Conservation (phyloP, 2,329 filamentous ascomycete genomes). For the Trichoderma pleuroti region DNA sequence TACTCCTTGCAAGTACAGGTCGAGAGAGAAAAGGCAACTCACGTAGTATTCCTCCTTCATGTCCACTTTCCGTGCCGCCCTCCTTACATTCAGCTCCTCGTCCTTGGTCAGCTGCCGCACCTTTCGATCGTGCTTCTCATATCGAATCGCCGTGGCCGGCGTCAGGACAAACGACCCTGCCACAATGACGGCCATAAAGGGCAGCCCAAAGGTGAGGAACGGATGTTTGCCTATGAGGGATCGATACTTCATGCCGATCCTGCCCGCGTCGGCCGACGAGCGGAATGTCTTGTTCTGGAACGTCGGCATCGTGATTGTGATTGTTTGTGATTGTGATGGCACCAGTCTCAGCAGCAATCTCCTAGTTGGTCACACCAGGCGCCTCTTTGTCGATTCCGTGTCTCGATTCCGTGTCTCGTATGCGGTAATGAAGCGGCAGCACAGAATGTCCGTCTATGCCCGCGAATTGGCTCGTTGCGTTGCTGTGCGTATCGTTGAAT, state of each 20-base stretch:
- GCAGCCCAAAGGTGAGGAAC: constrained; percentile 89
- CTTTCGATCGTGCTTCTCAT: constrained; percentile 88
- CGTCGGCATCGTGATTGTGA: constrained; percentile 35
- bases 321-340: background rate
- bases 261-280: constrained; percentile 60
- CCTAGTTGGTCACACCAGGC: background rate
- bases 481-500: background rate
- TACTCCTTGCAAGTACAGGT: background rate
- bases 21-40: constrained; percentile 31
- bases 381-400: background rate
- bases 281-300: constrained; percentile 72
- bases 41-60: constrained; percentile 87
- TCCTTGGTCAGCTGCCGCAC: constrained; percentile 81
- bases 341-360: background rate
- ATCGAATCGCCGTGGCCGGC: constrained; percentile 87
- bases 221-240: constrained; percentile 71
- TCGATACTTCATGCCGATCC: constrained; percentile 74
- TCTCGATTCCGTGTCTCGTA: background rate
- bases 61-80: constrained; percentile 66
- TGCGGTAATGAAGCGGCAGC: background rate
- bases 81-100: constrained; percentile 79
- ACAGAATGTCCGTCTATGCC: background rate
- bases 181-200: constrained; percentile 86
- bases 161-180: constrained; percentile 92
- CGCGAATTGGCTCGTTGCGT: background rate